Conservation (phyloP, 257 asterid genomes). For the Schizonepeta tenuifolia region DNA sequence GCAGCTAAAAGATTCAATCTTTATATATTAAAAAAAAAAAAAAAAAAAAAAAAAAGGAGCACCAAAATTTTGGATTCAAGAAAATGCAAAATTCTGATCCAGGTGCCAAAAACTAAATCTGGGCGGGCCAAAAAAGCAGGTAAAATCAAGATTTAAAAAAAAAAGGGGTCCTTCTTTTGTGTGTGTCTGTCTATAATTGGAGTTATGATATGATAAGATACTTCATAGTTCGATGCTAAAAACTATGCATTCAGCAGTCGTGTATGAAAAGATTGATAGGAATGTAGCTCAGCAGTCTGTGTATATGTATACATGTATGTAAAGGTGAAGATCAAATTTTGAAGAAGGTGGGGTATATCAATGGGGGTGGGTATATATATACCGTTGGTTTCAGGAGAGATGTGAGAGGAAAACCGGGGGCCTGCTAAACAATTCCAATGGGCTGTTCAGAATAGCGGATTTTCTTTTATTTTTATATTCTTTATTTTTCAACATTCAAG, state of each 20-base stretch:
- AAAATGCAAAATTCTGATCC: constrained; percentile 34
- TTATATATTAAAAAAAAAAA: too few species aligned
- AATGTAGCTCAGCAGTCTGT: constrained; percentile 16
- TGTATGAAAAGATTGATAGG: constrained; percentile 36
- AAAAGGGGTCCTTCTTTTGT: neutral
- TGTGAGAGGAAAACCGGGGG: constrained; percentile 66
- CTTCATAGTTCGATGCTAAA: constrained; percentile 16
- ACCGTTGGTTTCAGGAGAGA: constrained; percentile 29
- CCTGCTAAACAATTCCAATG: constrained; percentile 57
- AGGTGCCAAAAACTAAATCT: neutral
- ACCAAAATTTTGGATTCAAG: neutral
- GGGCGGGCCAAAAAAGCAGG: neutral
- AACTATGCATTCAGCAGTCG: constrained; percentile 16
- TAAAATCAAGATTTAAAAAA: constrained; percentile 19
- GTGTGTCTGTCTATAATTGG: constrained; percentile 20
- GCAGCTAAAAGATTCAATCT: constrained; percentile 25
- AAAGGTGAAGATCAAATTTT: constrained; percentile 10
- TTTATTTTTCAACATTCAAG: constrained; percentile 1
- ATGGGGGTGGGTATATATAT: constrained; percentile 33
- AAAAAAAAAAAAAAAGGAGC: neutral
- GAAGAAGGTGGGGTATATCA: constrained; percentile 23
- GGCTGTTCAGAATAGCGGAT: constrained; percentile 68
- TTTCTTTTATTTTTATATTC: neutral
- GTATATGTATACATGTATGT: constrained; percentile 5
- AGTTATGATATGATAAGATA: constrained; percentile 5